Evolutionary conservation across 441 rosid species (phyloP), one percentile per base, ranked within the genome.

Genomic region (Euphorbia corollata): DNA sequence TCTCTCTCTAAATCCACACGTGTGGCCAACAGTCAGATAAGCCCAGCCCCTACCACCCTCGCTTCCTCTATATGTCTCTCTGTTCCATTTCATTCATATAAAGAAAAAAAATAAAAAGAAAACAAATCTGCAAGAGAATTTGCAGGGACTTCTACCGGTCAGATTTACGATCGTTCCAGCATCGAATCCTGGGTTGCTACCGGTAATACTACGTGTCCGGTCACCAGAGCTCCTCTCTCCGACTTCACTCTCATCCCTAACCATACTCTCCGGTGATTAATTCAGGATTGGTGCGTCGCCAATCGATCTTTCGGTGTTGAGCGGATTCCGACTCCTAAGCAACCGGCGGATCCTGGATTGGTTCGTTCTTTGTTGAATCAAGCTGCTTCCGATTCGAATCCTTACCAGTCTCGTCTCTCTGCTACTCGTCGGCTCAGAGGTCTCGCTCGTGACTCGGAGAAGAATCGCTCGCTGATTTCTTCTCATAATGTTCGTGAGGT

Each of bases 191-290:
- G 97, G 96, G 80, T 89, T 30, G 92, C 94, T 41, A 86, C 87
- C 55, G 97, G 97, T 3, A 87, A 89, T 75, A 82, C 87, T 65
- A 84, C 92, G 18, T 91, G 97, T 51, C 97, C 96, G 0, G 97
- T 89, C 70, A 87, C 96, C 30, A 86, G 97, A 1, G 61, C 77
- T 55, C 75, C 86, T 0, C 94, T 91, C 75, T 32, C 79, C 59
- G 93, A 89, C 59, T 91, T 87, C 80, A 85, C 89, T 43, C 75
- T 91, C 69, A 91, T 87, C 41, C 97, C 97, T 0, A 91, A 91
- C 81, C 97, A 91, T 81, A 91, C 96, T 45, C 96, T 91, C 68
- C 97, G 97, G 65, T 88, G 97, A 15, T 84, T 91, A 41, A 91
- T 91, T 71, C 97, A 91, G 68, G 93, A 85, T 22, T 91, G 97